Evolutionary conservation across 164 flowering plant species (phyloP), one percentile per base, ranked within the genome.

Genomic region (Buxus sempervirens): DNA sequence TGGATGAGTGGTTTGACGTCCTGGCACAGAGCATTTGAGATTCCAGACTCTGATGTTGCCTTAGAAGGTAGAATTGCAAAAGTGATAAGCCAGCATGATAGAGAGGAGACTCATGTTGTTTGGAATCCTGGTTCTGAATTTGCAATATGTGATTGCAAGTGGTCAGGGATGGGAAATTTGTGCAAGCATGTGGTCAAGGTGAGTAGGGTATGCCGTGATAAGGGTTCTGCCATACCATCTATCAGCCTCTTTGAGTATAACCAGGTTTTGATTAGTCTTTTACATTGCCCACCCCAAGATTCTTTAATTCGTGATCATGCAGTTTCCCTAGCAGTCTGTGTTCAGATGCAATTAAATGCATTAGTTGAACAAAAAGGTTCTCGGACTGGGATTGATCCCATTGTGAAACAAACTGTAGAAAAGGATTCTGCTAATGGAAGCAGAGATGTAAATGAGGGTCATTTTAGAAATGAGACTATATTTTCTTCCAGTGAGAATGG

Each of bases 251-350:
- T 73, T 51, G 84, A 88, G 74, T 95, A 84, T 70, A 79, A 77
- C n/a, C 75, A 78, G 67, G 86, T 88, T 27, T 75, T 96, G 77
- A 56, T 70, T 27, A 76, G 85, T 28, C 77, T 88, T 79, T 85
- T 93, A 9, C 77, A 75, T 58, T 84, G 90, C 73, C 86, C 96
- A 66, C 95, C 90, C 0, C 78, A 77, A 65, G 96, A 96, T 84
- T 90, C 96, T 61, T 80, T 93, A 75, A 78, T 87, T 62, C 92
- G 93, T 45, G 99, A 96, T 84, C 89, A 93, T 76, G 98, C 93
- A 28, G 82, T 85, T 81, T 84, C 96, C 70, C 69, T 93, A 48
- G 90, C 96, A 32, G 81, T 88, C 14, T 82, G 69, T 76, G 85
- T 88, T 3, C 88, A 86, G 74, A 77, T 58, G 73, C 93, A 84